phyloP scores from a whole-genome alignment of 805 yeast genomes.

The Saccharomycopsis amapae region DNA sequence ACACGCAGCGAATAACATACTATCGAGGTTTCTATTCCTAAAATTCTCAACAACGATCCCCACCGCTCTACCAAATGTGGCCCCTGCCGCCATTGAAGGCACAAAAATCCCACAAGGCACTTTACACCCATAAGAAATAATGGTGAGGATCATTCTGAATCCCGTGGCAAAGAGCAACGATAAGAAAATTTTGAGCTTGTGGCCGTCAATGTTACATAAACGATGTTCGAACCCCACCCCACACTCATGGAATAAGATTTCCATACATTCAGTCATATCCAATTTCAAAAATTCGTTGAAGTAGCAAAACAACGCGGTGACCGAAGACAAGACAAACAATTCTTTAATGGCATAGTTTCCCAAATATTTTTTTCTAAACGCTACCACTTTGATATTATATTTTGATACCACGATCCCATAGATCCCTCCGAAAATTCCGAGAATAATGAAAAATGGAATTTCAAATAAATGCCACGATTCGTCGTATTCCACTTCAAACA shows the following conservation, averaged over 20 bases:
- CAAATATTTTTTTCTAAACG: constrained; percentile 68
- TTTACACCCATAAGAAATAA: constrained; percentile 84
- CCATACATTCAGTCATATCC: constrained; percentile 97
- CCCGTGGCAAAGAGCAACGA: constrained; percentile 65
- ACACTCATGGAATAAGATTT: constrained; percentile 80
- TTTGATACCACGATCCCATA: constrained; percentile 76
- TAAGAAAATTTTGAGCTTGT: constrained; percentile 26
- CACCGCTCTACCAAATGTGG: constrained; percentile 82
- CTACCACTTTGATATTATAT: constrained; percentile 67
- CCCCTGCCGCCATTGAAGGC: constrained; percentile 96
- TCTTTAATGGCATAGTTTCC: constrained; percentile 57
- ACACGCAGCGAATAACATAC: constrained; percentile 33
- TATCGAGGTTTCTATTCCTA: constrained; percentile 29
- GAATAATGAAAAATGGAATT: constrained; percentile 64
- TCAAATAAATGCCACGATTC: constrained; percentile 83
- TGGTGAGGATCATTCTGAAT: constrained; percentile 61
- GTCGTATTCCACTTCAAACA: constrained; percentile 87
- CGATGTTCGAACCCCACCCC: constrained; percentile 37
- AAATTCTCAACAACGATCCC: constrained; percentile 60
- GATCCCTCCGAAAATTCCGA: constrained; percentile 89
- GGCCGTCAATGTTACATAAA: constrained; percentile 34
- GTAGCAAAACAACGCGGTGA: constrained; percentile 74
- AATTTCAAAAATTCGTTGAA: constrained; percentile 72
- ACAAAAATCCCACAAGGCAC: constrained; percentile 98
- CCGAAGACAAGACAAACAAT: constrained; percentile 53